Evolutionary conservation across 2,329 filamentous ascomycete genomes (phyloP), one percentile per base, ranked within the genome.

Genomic region (Aspergillus pseudoviridinutans): DNA sequence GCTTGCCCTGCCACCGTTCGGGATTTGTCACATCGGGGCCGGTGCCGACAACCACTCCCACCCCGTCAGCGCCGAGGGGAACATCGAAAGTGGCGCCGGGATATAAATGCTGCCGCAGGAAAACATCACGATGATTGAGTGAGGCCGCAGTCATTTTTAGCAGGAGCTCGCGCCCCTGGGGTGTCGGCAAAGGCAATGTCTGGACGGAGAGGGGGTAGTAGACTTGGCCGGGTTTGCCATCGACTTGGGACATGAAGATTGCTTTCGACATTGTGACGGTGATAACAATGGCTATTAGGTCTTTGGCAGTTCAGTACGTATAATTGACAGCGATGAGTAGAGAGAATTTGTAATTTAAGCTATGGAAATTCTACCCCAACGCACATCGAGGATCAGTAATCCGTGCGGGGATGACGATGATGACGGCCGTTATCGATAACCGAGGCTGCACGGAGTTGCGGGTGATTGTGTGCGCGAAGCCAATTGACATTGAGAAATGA

Each of bases 101-200:
- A 79, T 97, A 97, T 44, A 96, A 85, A 70, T 92, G 88, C 74
- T 94, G 92, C 55, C 93, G 90, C 75, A 96, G 89, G 79, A 97
- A 97, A 65, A 96, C 85, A 74, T 97, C 94, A 67, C 92, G 89
- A 79, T 97, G 94, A 79, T 97, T 97, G 52, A 97, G 86, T 14
- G 93, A 89, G 1, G 88, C 90, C 53, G 92, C 90, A 38, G 84
- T 83, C 69, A 97, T 80, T 68, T 85, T 86, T 61, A 97, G 79
- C 6, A 95, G 80, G 63, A 96, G 79, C 72, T 97, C 83, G 61
- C 80, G 80, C 17, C 84, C 82, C 27, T 84, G 82, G 0, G 88
- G 88, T 1, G 78, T 79, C 27, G 88, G 88, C 61, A 82, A 80
- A 56, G 87, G 82, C 17, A 88, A 76, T 35, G 85, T 78, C 61